Evolutionary conservation across 1,284 basidiomycete genomes (phyloP).

Genomic region (Trichosporon ovoides): DNA sequence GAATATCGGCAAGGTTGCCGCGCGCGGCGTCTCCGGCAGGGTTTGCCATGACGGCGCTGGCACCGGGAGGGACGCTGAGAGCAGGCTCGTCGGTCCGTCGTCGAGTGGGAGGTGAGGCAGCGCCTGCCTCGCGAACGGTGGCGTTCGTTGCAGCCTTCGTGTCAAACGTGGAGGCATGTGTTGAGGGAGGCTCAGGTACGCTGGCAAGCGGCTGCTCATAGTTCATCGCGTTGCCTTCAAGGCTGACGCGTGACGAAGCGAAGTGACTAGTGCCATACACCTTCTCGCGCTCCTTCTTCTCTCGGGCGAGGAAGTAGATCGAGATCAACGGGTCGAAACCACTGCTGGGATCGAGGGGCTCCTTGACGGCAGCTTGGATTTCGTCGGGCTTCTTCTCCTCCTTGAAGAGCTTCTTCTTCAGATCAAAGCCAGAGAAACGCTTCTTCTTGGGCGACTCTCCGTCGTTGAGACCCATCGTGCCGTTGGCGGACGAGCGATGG

Average conservation of each 20-base stretch:
- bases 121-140: neutral
- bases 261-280: constrained; percentile 92
- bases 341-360: constrained; percentile 70
- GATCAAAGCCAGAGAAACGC: constrained; percentile 87
- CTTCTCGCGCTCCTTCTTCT: constrained; percentile 89
- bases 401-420: constrained; percentile 85
- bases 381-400: constrained; percentile 48
- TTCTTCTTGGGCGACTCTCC: constrained; percentile 49
- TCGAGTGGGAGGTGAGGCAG: constrained; percentile 46
- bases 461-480: constrained; percentile 20
- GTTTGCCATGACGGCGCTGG: constrained; percentile 45
- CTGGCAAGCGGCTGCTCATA: constrained; percentile 76
- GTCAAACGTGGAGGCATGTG: constrained; percentile 36
- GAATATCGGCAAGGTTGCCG: constrained; percentile 39
- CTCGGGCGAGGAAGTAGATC: constrained; percentile 91
- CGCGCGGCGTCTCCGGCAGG: constrained; percentile 42
- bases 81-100: constrained; percentile 31
- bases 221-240: constrained; percentile 30
- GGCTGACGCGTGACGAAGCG: constrained; percentile 75
- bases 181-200: constrained; percentile 69
- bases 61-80: constrained; percentile 5
- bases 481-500: constrained; percentile 30
- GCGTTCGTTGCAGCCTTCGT: neutral
- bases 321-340: constrained; percentile 93
- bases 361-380: constrained; percentile 31